phyloP scores from a whole-genome alignment of 148 eudicot species.

The Gaultheria prostrata region DNA sequence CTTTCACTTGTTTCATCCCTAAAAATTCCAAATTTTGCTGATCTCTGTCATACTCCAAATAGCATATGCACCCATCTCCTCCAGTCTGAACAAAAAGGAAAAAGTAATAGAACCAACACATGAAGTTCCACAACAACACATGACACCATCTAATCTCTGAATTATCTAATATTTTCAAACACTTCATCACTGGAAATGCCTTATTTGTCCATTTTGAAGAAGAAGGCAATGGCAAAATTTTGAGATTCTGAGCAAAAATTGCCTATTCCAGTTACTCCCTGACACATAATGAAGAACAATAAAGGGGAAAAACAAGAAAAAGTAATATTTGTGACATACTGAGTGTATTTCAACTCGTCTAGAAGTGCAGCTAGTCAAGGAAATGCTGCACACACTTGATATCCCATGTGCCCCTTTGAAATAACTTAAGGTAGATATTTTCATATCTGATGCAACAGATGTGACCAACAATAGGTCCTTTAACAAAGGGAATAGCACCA shows the following conservation, averaged over 20 bases:
- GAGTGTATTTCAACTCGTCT: conserved; percentile 61
- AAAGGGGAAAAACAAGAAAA: not conserved
- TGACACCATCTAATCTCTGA: not conserved
- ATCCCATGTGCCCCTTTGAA: conserved; percentile 99
- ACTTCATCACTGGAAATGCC: not conserved
- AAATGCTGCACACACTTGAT: conserved; percentile 82
- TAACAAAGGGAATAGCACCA: conserved; percentile 64
- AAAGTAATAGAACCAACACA: not conserved
- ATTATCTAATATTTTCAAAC: not conserved
- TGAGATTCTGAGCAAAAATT: not conserved
- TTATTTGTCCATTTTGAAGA: not conserved
- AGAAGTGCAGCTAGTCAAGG: conserved; percentile 41
- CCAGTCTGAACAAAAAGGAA: conserved; percentile 59
- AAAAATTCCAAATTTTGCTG: conserved; percentile 60
- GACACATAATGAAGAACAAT: conserved; percentile 2
- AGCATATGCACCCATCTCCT: conserved; percentile 98
- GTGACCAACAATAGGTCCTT: conserved; percentile 38
- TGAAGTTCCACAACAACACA: not conserved
- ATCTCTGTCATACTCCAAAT: conserved; percentile 63
- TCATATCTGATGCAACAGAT: conserved; percentile 34
- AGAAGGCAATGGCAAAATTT: not conserved
- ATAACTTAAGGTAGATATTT: conserved; percentile 49
- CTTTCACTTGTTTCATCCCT: conserved; percentile 92
- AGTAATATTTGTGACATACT: conserved; percentile 37
- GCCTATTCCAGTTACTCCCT: not conserved